Base-by-base conservation (phyloP, 1,284 basidiomycete genomes). In the Dichomitus squalens region DNA sequence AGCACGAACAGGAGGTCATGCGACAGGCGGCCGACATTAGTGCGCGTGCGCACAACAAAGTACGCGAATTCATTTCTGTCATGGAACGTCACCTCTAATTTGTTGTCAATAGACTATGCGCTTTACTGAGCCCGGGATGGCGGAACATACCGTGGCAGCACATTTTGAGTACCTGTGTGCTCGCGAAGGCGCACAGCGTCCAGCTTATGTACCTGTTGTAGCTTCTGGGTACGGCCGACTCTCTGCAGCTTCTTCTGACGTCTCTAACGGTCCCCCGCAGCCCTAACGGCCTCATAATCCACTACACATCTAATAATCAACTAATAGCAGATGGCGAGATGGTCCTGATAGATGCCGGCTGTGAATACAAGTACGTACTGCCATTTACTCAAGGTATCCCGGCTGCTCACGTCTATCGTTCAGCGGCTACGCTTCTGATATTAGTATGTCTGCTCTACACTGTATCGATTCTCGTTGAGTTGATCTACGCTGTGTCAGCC, bases 391-490 rank as follows among this genome's bases (percentile, higher is more conserved):
- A 21, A 1, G 4, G 9, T 20, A 9, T 2, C 29, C 12, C 27
- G 14, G 12, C 7, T 4, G n/a, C 38, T 53, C 5, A 57, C 18
- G 14, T 12, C 4, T 1, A 8, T 20, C 20, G 14, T 5, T 58
- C 36, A 94, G 91, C 63, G 93, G 93, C 49, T 99, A 99, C 70
- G 94, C 95, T 1, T 95, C 93, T 40, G 96, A 99, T 72, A 98
- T 99, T 66, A 98, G 90, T 90, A 61, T 59, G 84, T 40, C 23
- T 55, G 39, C 58, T 14, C 46, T 16, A 8, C 31, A 20, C 12
- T 40, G 27, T 18, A 7, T 25, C 27, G 7, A 2, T 8, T 3
- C 25, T n/a, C 14, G 11, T 12, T 14, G 35, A 33, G 31, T 52
- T 53, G 11, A 56, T 36, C 40, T 9, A 39, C 12, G 1, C 39